phyloP scores from a whole-genome alignment of 305 asterid genomes.

The Ilex paraguariensis region DNA sequence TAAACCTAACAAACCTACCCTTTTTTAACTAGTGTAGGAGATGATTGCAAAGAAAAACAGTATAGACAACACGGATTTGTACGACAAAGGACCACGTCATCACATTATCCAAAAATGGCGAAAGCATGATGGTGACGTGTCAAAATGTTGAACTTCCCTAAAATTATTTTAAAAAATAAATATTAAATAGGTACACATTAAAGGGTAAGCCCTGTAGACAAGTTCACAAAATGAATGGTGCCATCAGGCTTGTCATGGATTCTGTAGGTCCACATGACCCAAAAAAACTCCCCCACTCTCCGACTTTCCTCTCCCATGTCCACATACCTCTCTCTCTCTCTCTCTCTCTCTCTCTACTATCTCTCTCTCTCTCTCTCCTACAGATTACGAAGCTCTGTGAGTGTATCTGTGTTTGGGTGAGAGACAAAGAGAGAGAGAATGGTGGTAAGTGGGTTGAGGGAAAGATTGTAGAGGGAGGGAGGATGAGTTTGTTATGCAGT shows the following conservation, averaged over 20 bases:
- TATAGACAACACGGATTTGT: too few species aligned
- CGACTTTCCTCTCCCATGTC: constrained; percentile 26
- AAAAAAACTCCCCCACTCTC: constrained; percentile 8
- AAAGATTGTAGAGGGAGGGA: constrained; percentile 28
- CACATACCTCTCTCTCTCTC: constrained; percentile 27
- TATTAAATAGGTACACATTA: too few species aligned
- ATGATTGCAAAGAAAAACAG: too few species aligned
- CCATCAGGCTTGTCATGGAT: constrained; percentile 41
- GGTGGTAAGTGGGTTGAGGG: constrained; percentile 17
- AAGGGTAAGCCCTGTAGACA: too few species aligned
- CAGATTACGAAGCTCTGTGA: constrained; percentile 1
- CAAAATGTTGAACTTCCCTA: too few species aligned
- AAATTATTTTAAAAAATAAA: too few species aligned
- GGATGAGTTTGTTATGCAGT: constrained; percentile 48
- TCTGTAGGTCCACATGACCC: constrained; percentile 43
- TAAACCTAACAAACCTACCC: too few species aligned
- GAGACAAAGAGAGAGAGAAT: neutral
- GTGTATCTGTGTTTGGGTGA: too few species aligned
- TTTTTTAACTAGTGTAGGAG: too few species aligned
- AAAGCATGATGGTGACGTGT: too few species aligned
- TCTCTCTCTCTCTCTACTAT: constrained; percentile 6
- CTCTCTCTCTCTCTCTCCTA: constrained; percentile 10
- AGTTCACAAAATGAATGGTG: constrained; percentile 12
- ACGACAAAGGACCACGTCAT: too few species aligned
- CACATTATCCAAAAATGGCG: too few species aligned